A percentile compares a stretch with the other conserved stretches of the same genome.
Conservation (phyloP, 1,139 yeast species). For the Debaryomyces fabryi region DNA sequence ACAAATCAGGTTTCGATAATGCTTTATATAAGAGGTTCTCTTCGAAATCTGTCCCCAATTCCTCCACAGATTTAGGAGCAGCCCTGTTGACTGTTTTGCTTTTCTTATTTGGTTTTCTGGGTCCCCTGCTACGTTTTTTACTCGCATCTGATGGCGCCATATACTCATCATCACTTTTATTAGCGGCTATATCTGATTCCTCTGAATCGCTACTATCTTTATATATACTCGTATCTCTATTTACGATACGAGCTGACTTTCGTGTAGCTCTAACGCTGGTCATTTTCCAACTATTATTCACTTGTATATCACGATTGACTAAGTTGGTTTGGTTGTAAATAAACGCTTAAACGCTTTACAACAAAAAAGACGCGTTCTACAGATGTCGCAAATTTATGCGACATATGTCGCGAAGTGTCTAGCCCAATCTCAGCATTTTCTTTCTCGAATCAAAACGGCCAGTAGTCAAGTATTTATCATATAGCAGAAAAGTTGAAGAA, state of each 20-base stretch:
- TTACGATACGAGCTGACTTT: slow-evolving; percentile 12
- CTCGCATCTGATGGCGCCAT: slow-evolving; percentile 9
- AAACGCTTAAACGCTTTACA: not conserved
- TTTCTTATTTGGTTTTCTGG: slow-evolving; percentile 9
- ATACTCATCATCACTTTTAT: slow-evolving; percentile 16
- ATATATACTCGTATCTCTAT: slow-evolving; percentile 10
- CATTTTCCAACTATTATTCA: not conserved
- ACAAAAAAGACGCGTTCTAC: slow-evolving; percentile 7
- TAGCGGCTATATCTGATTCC: slow-evolving; percentile 3
- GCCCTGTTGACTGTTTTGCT: slow-evolving; percentile 4
- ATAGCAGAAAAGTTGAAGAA: not conserved
- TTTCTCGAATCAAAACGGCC: slow-evolving; percentile 1
- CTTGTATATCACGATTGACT: not conserved
- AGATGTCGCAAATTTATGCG: slow-evolving; percentile 10
- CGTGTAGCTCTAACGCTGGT: slow-evolving; percentile 8
- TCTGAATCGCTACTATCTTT: slow-evolving; percentile 14
- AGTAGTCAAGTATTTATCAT: not conserved
- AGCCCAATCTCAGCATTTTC: slow-evolving; percentile 1
- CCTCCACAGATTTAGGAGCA: not conserved
- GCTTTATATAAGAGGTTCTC: slow-evolving; percentile 60
- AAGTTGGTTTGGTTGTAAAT: slow-evolving; percentile 9
- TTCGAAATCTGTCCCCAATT: slow-evolving; percentile 27
- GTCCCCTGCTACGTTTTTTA: slow-evolving; percentile 11
- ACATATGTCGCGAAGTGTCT: slow-evolving; percentile 1
- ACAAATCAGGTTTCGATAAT: slow-evolving; percentile 50